Evolutionary conservation across 306 rosid species (phyloP).

Genomic region (Quercus parvula): DNA sequence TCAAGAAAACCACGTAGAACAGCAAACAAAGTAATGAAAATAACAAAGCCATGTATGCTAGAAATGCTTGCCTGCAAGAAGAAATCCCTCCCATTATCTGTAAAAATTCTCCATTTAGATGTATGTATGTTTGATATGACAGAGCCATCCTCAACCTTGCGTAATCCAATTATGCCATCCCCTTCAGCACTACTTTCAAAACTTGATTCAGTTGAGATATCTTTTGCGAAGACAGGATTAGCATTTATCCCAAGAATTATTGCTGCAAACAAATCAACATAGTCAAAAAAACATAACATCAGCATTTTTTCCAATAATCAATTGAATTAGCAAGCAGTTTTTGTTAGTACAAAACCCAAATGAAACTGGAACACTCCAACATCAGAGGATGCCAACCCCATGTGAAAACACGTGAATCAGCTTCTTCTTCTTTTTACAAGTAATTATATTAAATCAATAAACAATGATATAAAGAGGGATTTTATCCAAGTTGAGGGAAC

Average conservation of each 20-base stretch:
- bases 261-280: conserved; percentile 39
- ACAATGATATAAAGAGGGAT: too few relatives aligned
- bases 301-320: conserved; percentile 5
- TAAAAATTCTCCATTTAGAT: conserved; percentile 94
- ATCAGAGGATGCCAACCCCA: background rate
- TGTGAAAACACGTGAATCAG: background rate
- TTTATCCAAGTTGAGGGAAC: too few relatives aligned
- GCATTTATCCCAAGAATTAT: conserved; percentile 58
- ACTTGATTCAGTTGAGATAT: conserved; percentile 36
- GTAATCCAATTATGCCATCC: conserved; percentile 42
- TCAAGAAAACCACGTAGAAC: background rate
- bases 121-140: conserved; percentile 84
- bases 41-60: background rate
- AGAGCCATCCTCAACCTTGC: conserved; percentile 75
- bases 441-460: too few relatives aligned
- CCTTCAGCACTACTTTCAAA: conserved; percentile 35
- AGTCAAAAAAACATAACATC: conserved; percentile 14
- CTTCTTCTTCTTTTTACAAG: background rate
- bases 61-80: conserved; percentile 57
- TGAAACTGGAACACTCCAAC: background rate
- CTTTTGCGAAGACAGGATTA: conserved; percentile 64
- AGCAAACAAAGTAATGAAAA: conserved; percentile 9
- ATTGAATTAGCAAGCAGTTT: background rate
- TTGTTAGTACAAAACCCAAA: background rate
- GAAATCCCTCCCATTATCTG: conserved; percentile 76